Conservation (phyloP, 2,329 filamentous ascomycete species). For the Akanthomyces muscarius region DNA sequence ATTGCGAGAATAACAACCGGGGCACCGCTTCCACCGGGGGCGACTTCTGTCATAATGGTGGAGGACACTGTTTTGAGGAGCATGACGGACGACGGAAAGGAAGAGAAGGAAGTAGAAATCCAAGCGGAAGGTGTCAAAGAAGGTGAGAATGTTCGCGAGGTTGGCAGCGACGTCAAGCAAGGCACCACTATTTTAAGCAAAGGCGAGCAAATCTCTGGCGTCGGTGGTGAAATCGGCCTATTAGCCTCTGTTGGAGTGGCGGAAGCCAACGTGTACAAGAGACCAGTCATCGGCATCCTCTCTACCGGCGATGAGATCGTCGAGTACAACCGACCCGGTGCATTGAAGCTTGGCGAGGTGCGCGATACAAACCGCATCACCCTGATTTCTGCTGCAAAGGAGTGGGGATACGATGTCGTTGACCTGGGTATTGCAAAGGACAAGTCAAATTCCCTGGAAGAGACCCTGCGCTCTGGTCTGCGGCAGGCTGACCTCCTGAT, state of each 20-base stretch:
- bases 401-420: slow-evolving; percentile 72
- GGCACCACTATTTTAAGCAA: slow-evolving; percentile 67
- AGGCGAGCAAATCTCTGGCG: slow-evolving; percentile 77
- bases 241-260: slow-evolving; percentile 77
- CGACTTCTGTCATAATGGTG: slow-evolving; percentile 86
- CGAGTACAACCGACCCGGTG: slow-evolving; percentile 59
- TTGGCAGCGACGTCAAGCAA: slow-evolving; percentile 78
- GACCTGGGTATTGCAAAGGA: slow-evolving; percentile 85
- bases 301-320: slow-evolving; percentile 96
- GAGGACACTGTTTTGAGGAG: slow-evolving; percentile 81
- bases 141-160: slow-evolving; percentile 85
- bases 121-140: slow-evolving; percentile 68
- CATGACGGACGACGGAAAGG: slow-evolving; percentile 71
- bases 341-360: slow-evolving; percentile 75
- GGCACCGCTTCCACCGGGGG: slow-evolving; percentile 81
- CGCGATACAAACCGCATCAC: slow-evolving; percentile 90
- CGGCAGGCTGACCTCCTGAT: slow-evolving; percentile 76
- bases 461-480: slow-evolving; percentile 70
- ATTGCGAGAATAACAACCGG: slow-evolving; percentile 93
- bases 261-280: slow-evolving; percentile 67
- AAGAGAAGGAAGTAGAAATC: slow-evolving; percentile 87
- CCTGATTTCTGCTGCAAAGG: slow-evolving; percentile 70
- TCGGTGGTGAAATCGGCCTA: slow-evolving; percentile 87
- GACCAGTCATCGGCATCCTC: slow-evolving; percentile 77
- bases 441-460: slow-evolving; percentile 68